Conservation (phyloP, 1,284 basidiomycete genomes). For the Blastosporella zonata region DNA sequence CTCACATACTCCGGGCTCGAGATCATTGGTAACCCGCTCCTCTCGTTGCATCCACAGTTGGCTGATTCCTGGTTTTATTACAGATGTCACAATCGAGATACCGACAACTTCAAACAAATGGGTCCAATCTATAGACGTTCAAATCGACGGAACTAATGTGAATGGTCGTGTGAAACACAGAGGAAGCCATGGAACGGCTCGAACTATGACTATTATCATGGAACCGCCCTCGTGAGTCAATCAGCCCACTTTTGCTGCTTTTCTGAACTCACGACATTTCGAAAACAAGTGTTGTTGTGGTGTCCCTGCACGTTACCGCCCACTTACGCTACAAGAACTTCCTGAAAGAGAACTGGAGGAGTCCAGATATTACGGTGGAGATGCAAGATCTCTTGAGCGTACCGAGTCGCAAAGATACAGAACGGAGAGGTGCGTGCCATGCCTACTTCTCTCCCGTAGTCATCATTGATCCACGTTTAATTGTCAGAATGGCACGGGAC, state of each 20-base stretch:
- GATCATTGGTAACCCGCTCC: background rate
- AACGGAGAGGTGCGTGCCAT: background rate
- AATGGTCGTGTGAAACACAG: slow-evolving; percentile 1
- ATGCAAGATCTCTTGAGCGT: background rate
- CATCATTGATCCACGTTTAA: background rate
- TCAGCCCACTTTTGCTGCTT: background rate
- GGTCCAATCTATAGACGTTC: slow-evolving; percentile 11
- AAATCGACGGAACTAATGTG: slow-evolving; percentile 7
- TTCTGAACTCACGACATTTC: background rate
- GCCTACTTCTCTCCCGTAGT: background rate
- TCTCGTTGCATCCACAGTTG: background rate
- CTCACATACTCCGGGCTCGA: background rate
- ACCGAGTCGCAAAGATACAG: background rate
- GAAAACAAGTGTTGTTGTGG: background rate
- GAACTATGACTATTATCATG: slow-evolving; percentile 2
- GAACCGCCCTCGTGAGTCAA: slow-evolving; percentile 8
- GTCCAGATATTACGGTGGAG: background rate
- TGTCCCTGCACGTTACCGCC: slow-evolving; percentile 1
- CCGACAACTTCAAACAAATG: slow-evolving; percentile 8
- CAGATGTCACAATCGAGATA: slow-evolving; percentile 11
- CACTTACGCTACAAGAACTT: slow-evolving; percentile 10
- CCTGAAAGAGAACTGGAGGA: slow-evolving; percentile 1
- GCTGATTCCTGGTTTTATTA: background rate
- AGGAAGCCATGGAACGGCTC: background rate
- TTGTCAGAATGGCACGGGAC: slow-evolving; percentile 9